These are phyloP conservation scores for Lagenidium sp. DNA, from an alignment of 352 stramenopile species.

Conservation along the genomic window DNA sequence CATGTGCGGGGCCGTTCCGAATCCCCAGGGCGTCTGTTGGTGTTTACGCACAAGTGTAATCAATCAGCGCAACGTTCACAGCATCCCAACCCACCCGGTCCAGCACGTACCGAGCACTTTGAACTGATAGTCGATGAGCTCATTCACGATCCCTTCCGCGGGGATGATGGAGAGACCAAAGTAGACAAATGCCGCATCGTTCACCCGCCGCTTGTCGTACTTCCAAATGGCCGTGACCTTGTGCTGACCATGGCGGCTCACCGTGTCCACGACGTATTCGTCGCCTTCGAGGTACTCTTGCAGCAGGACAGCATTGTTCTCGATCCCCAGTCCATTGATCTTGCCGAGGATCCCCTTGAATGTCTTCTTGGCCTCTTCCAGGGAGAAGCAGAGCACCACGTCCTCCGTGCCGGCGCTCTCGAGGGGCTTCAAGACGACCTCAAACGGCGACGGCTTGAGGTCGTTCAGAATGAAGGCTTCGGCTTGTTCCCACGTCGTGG, in stretches of 20 bases:
- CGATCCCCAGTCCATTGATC: slow-evolving; percentile 79
- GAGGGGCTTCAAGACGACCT: slow-evolving; percentile 89
- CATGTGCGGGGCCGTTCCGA: slow-evolving; percentile 63
- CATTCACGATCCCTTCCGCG: slow-evolving; percentile 52
- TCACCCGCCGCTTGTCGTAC: slow-evolving; percentile 96
- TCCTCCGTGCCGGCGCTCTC: slow-evolving; percentile 71
- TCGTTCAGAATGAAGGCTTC: slow-evolving; percentile 61
- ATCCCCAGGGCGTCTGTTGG: slow-evolving; percentile 54
- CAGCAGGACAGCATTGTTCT: slow-evolving; percentile 78
- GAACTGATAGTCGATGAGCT: slow-evolving; percentile 82
- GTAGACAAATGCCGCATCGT: slow-evolving; percentile 94
- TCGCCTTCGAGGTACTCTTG: slow-evolving; percentile 93
- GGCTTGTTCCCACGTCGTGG: slow-evolving; percentile 62
- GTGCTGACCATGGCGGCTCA: slow-evolving; percentile 88
- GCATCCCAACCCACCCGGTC: neutral
- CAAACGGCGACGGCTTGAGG: slow-evolving; percentile 55
- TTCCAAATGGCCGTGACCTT: slow-evolving; percentile 96
- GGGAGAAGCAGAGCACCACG: slow-evolving; percentile 70
- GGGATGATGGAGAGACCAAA: slow-evolving; percentile 78
- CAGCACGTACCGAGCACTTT: slow-evolving; percentile 42
- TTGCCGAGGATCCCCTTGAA: slow-evolving; percentile 82
- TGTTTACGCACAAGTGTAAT: neutral
- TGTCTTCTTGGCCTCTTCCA: slow-evolving; percentile 68
- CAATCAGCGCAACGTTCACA: neutral
- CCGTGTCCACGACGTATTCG: slow-evolving; percentile 96